Conservation (phyloP, 2,329 filamentous ascomycete species). For the Paecilomyces sp. region DNA sequence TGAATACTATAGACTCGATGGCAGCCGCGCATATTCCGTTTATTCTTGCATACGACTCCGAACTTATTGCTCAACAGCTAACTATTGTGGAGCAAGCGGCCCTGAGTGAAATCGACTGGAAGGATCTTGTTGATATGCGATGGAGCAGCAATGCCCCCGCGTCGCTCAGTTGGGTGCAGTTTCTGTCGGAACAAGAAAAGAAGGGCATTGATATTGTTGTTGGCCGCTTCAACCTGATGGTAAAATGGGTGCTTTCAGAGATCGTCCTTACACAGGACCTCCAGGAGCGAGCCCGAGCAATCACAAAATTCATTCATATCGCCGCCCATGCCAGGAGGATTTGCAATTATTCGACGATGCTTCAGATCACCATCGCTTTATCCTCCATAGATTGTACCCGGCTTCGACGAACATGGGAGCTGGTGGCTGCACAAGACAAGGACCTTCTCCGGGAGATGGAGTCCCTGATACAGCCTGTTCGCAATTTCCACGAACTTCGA, state of each 20-base stretch:
- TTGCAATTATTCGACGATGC: constrained; percentile 60
- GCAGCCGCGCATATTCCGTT: constrained; percentile 50
- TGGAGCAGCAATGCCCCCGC: constrained; percentile 51
- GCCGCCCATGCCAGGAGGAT: constrained; percentile 51
- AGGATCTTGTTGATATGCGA: constrained; percentile 56
- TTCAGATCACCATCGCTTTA: constrained; percentile 57
- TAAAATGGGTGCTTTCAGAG: constrained; percentile 60
- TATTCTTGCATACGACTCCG: constrained; percentile 55
- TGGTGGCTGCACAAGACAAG: constrained; percentile 49
- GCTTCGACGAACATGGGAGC: constrained; percentile 52
- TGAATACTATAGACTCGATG: constrained; percentile 9
- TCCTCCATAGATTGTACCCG: constrained; percentile 53
- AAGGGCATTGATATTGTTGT: constrained; percentile 59
- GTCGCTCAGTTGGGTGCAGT: constrained; percentile 55
- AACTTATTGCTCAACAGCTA: constrained; percentile 55
- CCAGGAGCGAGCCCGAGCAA: constrained; percentile 52
- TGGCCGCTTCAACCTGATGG: constrained; percentile 59
- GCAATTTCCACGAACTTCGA: constrained; percentile 57
- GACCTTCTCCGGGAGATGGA: constrained; percentile 53
- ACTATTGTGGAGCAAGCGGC: constrained; percentile 61
- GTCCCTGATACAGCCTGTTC: constrained; percentile 53
- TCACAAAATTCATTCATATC: constrained; percentile 58
- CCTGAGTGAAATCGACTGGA: constrained; percentile 60
- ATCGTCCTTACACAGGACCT: constrained; percentile 52
- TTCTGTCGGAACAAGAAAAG: constrained; percentile 47